Conservation (phyloP, 169 alveolate species). For the Plasmodium adleri region DNA sequence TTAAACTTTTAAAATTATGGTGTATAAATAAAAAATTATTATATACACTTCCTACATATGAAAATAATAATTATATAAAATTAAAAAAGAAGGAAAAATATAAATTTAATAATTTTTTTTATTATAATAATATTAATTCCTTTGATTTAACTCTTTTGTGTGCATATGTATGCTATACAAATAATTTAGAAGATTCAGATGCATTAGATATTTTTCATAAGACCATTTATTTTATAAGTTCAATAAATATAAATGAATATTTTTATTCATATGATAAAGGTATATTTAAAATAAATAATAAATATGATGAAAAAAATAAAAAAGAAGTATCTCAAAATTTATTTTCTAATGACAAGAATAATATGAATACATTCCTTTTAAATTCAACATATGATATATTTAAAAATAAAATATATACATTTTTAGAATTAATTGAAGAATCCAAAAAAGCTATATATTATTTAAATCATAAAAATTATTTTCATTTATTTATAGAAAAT, state of each 20-base stretch:
- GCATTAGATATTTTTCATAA: conserved; percentile 25
- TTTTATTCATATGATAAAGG: conserved; percentile 17
- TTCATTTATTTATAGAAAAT: conserved; percentile 8
- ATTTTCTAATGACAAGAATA: neutral
- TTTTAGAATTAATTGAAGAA: conserved; percentile 27
- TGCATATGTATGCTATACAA: conserved; percentile 21
- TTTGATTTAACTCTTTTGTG: conserved; percentile 25
- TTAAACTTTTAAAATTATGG: conserved; percentile 36
- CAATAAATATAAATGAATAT: conserved; percentile 1
- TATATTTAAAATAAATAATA: neutral
- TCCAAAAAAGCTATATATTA: conserved; percentile 36
- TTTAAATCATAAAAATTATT: neutral
- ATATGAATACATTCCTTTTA: conserved; percentile 2
- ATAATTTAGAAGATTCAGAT: neutral
- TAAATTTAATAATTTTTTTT: neutral
- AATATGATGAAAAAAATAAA: neutral
- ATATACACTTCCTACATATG: conserved; percentile 5
- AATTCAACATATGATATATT: conserved; percentile 20
- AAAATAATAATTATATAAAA: neutral
- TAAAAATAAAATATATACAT: conserved; percentile 3
- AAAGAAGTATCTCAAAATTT: neutral
- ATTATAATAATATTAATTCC: conserved; percentile 29
- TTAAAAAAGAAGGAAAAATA: conserved; percentile 3
- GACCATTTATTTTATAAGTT: conserved; percentile 27
- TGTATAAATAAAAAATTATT: conserved; percentile 32